phyloP scores from a whole-genome alignment of 2,329 filamentous ascomycete species.

The Sphaerulina populicola region DNA sequence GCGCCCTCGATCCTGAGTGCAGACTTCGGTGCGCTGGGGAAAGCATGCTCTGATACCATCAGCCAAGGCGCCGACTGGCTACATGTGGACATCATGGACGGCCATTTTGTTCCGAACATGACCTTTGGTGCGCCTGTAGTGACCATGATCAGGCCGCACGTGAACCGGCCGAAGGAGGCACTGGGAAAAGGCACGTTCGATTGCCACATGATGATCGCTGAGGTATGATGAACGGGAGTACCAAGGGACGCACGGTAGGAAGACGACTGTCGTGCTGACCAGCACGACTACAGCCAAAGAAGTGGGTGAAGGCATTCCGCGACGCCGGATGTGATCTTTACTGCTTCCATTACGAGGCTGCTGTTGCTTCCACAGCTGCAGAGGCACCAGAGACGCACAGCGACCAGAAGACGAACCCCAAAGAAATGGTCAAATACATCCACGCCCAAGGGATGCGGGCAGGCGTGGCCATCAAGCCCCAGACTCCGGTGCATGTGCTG shows the following conservation, averaged over 20 bases:
- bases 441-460: slow-evolving; percentile 81
- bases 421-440: slow-evolving; percentile 80
- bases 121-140: slow-evolving; percentile 94
- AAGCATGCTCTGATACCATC: slow-evolving; percentile 80
- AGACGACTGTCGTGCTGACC: slow-evolving; percentile 19
- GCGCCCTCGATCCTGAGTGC: slow-evolving; percentile 96
- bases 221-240: slow-evolving; percentile 50
- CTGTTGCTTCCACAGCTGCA: slow-evolving; percentile 71
- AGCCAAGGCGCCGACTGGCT: slow-evolving; percentile 82
- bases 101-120: slow-evolving; percentile 97
- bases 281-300: slow-evolving; percentile 62
- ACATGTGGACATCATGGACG: slow-evolving; percentile 97
- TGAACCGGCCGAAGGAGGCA: slow-evolving; percentile 61
- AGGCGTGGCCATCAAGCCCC: slow-evolving; percentile 91
- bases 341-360: slow-evolving; percentile 99
- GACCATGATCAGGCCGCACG: slow-evolving; percentile 81
- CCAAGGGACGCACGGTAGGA: not conserved
- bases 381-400: slow-evolving; percentile 64
- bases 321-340: slow-evolving; percentile 95
- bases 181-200: slow-evolving; percentile 88
- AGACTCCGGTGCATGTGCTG: slow-evolving; percentile 80
- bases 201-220: slow-evolving; percentile 99
- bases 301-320: slow-evolving; percentile 95
- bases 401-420: slow-evolving; percentile 67
- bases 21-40: slow-evolving; percentile 83